Evolutionary conservation across 306 rosid species (phyloP), one percentile per base, ranked within the genome.

Genomic region (Gastrolobium bilobum): DNA sequence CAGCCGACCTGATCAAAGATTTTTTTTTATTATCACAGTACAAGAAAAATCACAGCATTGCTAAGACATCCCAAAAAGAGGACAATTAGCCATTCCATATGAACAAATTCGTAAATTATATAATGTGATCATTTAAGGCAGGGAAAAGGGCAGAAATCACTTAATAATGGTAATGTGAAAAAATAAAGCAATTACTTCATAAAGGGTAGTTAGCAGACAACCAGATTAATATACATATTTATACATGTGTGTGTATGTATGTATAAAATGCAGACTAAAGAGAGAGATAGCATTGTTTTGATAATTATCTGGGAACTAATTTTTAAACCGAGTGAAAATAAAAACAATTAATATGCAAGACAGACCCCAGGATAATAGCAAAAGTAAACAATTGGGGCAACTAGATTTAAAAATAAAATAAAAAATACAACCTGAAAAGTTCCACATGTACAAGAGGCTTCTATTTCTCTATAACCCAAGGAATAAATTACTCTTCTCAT

Each of bases 1-100:
- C 72, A 95, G 73, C 62, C 99, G 88, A 76, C 99, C 99, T 94
- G 88, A 44, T 59, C 73, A n/a, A 73, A 29, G 30, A 10, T 61
- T 52, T 9, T 57, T 79, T 75, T 79, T 75, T 5, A 39, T 20
- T 6, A 46, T 65, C 54, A 46, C 20, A 40, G 31, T 26, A 38
- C 30, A 50, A 33, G 37, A 57, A 57, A 15, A 50, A 62, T 5
- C 39, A 59, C 43, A 35, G 8, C 34, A 10, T 58, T 79, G 46
- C 10, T 14, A 13, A 71, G 47, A 38, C 13, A 7, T 71, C 40
- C 29, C 10, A 39, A 48, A 78, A 48, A 29, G 9, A 38, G 33
- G 13, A 48, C 20, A 47, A 13, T 9, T 7, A 68, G 65, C 40
- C 75, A 35, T 57, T 37, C 43, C 64, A 43, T 44, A 34, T 40